These are phyloP conservation scores for Psophocarpus tetragonolobus DNA, from an alignment of 306 rosid species.

Conservation along the genomic window DNA sequence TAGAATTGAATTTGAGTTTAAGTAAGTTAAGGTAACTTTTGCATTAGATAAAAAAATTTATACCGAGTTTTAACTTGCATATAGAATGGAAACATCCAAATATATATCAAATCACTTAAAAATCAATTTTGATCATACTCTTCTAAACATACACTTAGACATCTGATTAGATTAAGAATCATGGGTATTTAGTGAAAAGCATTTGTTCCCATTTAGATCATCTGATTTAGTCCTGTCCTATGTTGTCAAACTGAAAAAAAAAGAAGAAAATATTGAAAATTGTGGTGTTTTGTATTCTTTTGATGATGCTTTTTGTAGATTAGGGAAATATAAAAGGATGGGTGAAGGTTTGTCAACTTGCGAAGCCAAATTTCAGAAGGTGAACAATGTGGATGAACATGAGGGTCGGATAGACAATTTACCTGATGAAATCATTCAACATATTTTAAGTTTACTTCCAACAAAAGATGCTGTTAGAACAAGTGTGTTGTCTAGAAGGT, in stretches of 20 bases:
- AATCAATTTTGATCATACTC: neutral
- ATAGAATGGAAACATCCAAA: neutral
- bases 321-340: neutral
- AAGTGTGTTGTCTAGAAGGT: slow-evolving; percentile 25
- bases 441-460: slow-evolving; percentile 13
- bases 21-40: neutral
- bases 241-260: neutral
- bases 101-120: neutral
- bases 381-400: neutral
- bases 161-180: neutral
- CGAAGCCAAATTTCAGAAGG: neutral
- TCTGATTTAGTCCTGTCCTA: neutral
- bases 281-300: neutral
- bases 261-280: neutral
- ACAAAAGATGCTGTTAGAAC: slow-evolving; percentile 34
- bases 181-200: neutral
- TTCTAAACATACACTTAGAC: neutral
- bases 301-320: slow-evolving; percentile 4
- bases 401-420: slow-evolving; percentile 3
- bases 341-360: slow-evolving; percentile 15
- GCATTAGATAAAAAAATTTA: neutral
- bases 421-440: slow-evolving; percentile 4
- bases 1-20: neutral
- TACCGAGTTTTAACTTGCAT: neutral
- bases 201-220: neutral